Percentiles rank a stretch among this genome's conserved stretches.
phyloP scores from a whole-genome alignment of 768 basidiomycete genomes.

The Ephemerocybe angulata region DNA sequence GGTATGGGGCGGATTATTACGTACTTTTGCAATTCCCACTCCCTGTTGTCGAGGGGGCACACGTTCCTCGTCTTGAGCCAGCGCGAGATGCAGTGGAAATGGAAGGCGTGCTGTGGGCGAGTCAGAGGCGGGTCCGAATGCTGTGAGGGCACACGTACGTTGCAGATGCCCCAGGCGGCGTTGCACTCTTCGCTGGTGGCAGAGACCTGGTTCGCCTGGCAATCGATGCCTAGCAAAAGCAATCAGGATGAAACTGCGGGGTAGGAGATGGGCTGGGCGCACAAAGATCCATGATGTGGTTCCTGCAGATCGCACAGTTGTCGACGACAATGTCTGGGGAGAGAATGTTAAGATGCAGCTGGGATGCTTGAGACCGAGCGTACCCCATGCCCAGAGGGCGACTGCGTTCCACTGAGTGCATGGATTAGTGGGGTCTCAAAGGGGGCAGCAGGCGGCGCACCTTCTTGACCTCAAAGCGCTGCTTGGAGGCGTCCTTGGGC shows the following conservation, averaged over 20 bases:
- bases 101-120: conserved; percentile 83
- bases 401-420: conserved; percentile 92
- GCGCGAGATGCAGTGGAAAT: conserved; percentile 98
- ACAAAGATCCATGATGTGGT: conserved; percentile 99
- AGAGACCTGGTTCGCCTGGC: conserved; percentile 98
- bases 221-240: conserved; percentile 83
- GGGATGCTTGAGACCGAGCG: conserved; percentile 14
- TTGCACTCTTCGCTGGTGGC: conserved; percentile 96
- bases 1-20: conserved; percentile 26
- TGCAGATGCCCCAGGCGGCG: conserved; percentile 99
- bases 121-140: neutral
- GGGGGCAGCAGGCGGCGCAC: conserved; percentile 36
- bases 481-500: conserved; percentile 59
- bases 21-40: conserved; percentile 96
- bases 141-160: conserved; percentile 49
- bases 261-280: conserved; percentile 26
- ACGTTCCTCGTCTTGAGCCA: conserved; percentile 99
- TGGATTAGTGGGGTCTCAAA: conserved; percentile 1
- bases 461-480: conserved; percentile 99
- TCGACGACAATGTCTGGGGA: conserved; percentile 91
- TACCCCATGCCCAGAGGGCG: conserved; percentile 98
- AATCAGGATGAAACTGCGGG: conserved; percentile 7
- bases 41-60: conserved; percentile 91
- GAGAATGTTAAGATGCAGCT: conserved; percentile 8
- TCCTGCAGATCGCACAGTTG: conserved; percentile 99